Conservation (phyloP, 192 early-diverging fungal genomes). For the Phycomyces blakesleeanus region DNA sequence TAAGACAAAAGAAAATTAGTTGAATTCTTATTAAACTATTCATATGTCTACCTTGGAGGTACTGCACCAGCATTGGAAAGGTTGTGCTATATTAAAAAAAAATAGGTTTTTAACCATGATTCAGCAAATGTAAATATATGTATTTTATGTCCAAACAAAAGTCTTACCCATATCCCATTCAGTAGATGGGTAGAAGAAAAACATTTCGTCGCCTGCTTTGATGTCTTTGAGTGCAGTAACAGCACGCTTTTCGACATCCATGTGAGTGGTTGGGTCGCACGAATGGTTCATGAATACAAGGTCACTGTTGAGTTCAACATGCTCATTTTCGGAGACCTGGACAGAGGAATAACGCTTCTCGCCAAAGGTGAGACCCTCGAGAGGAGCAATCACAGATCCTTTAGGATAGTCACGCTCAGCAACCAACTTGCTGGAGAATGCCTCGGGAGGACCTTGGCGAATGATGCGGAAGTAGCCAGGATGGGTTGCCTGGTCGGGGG, state of each 20-base stretch:
- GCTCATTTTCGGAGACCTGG: conserved; percentile 42
- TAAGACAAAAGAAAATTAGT: neutral
- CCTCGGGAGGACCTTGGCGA: conserved; percentile 34
- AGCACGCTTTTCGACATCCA: conserved; percentile 42
- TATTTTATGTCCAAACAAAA: neutral
- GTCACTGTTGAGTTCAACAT: conserved; percentile 56
- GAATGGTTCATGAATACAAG: conserved; percentile 55
- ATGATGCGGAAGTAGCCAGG: conserved; percentile 41
- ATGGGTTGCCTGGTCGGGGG: conserved; percentile 28
- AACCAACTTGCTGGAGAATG: conserved; percentile 46
- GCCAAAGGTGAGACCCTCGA: conserved; percentile 50
- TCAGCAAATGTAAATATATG: neutral
- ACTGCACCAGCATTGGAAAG: conserved; percentile 58
- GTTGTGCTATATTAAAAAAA: conserved; percentile 34
- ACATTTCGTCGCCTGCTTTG: conserved; percentile 47
- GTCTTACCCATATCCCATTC: conserved; percentile 59
- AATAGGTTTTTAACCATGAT: neutral
- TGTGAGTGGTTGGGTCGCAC: conserved; percentile 42
- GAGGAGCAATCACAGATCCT: conserved; percentile 38
- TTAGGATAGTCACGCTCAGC: conserved; percentile 38
- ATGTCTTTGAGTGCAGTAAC: conserved; percentile 46
- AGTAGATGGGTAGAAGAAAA: conserved; percentile 60
- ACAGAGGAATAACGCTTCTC: conserved; percentile 51
- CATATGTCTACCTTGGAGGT: conserved; percentile 27
- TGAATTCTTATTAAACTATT: neutral